Percentiles rank a stretch among this genome's conserved stretches.
These are phyloP conservation scores for Ganoderma sinense DNA, from an alignment of 1,284 basidiomycete species.

Conservation along the genomic window DNA sequence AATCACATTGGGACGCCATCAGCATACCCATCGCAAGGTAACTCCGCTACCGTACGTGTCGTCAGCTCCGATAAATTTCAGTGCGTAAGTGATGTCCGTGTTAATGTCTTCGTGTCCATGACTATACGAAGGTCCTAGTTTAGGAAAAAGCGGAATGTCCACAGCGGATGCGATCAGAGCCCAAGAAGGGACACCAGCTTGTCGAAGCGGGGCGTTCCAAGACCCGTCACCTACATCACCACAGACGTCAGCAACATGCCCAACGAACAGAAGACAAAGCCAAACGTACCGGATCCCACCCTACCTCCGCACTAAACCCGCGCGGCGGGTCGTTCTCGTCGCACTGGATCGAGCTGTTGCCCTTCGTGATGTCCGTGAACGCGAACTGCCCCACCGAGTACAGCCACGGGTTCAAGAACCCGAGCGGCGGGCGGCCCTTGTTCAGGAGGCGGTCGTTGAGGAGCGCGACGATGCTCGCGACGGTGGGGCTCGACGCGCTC, in stretches of 20 bases:
- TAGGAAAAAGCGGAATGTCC: neutral
- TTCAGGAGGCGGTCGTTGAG: conserved; percentile 58
- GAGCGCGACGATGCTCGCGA: conserved; percentile 60
- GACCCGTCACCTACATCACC: conserved; percentile 19
- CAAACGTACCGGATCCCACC: conserved; percentile 50
- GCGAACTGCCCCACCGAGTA: conserved; percentile 32
- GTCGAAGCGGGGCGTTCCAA: conserved; percentile 23
- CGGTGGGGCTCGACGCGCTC: conserved; percentile 57
- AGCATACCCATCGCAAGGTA: too few relatives aligned
- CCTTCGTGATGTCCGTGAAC: conserved; percentile 36
- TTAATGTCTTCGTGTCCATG: neutral
- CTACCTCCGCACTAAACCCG: conserved; percentile 49
- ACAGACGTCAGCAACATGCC: neutral
- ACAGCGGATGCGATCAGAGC: conserved; percentile 11
- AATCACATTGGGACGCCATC: too few relatives aligned
- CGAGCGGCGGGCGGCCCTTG: conserved; percentile 48
- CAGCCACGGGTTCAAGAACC: conserved; percentile 58
- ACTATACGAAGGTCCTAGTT: neutral
- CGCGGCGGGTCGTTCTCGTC: conserved; percentile 40
- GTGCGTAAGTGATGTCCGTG: too few relatives aligned
- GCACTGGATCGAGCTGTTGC: conserved; percentile 37
- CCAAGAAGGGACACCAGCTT: conserved; percentile 24
- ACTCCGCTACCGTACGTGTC: too few relatives aligned
- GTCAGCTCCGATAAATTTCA: too few relatives aligned
- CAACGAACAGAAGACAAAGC: neutral